Evolutionary conservation across 176 grass and related monocot genomes (phyloP), one percentile per base, ranked within the genome.

Genomic region (Oryza meridionalis): DNA sequence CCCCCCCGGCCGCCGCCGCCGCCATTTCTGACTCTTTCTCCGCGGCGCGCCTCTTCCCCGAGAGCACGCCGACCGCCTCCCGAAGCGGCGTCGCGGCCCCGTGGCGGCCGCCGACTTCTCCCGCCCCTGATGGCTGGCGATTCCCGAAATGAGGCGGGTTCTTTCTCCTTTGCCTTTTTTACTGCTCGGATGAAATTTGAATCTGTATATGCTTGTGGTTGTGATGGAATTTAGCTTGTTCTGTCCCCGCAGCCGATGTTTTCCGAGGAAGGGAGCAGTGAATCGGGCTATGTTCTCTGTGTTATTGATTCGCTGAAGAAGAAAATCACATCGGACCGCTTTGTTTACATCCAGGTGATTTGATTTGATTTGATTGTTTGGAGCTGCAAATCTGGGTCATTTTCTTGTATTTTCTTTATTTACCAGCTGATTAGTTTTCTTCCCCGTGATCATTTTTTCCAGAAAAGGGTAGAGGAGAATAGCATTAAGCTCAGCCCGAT

Each of bases 401-500:
- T 73, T 14, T 8, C 12, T 45, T 6, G 16, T 24, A 12, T 40
- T 67, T 24, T 74, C 17, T 21, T 61, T 29, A 37, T 90, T 40
- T 37, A 22, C 38, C 17, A 62, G n/a, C 11, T 0, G 5, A 15
- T 62, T 15, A 66, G 44, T 49, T 66, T 66, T 6, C 19, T 70
- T 67, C 31, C 25, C 19, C 69, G 17, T 49, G 78, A 12, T 85
- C 69, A 77, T 68, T 68, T 82, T 68, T 82, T 77, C 4, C 93
- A 98, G 96, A 85, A 88, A 89, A 99, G 76, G 78, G 62, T 99
- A 72, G 93, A 81, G 42, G 91, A 91, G 50, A 96, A 96, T 81
- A 94, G 46, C 84, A 85, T 78, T 77, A 96, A 92, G 47, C 88
- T 99, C 61, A 85, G 87, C 74, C 87, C 27, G 40, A 82, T 89